phyloP scores from a whole-genome alignment of 2,329 filamentous ascomycete species.

The Colletotrichum sojae region DNA sequence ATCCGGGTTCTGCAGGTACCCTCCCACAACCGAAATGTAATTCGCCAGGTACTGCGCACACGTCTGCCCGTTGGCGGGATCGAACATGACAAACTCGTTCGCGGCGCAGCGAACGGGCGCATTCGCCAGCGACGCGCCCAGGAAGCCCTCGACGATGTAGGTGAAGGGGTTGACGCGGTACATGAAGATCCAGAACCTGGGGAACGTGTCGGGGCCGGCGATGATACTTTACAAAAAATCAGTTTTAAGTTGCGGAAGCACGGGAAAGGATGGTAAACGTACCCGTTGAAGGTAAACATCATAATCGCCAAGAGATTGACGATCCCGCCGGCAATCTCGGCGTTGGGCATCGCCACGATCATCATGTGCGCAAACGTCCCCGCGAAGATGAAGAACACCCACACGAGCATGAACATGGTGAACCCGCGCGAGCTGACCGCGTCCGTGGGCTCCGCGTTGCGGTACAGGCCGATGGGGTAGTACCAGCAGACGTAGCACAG shows the following conservation, averaged over 20 bases:
- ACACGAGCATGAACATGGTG: constrained; percentile 74
- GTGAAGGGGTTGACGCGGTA: constrained; percentile 47
- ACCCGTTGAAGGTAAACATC: constrained; percentile 71
- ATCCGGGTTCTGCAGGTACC: constrained; percentile 30
- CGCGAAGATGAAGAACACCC: constrained; percentile 75
- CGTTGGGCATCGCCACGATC: constrained; percentile 73
- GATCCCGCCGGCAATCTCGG: constrained; percentile 75
- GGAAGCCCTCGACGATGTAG: constrained; percentile 48
- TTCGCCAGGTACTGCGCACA: constrained; percentile 38
- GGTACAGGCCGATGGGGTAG: constrained; percentile 76
- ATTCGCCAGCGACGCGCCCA: constrained; percentile 46
- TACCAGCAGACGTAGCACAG: constrained; percentile 77
- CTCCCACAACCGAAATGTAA: constrained; percentile 32
- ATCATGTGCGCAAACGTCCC: constrained; percentile 77
- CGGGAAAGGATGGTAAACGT: background rate
- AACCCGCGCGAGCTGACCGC: constrained; percentile 64
- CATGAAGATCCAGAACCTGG: constrained; percentile 44
- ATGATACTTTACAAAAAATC: constrained; percentile 33
- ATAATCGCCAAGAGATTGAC: constrained; percentile 76
- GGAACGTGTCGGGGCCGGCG: constrained; percentile 27
- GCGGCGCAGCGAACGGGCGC: constrained; percentile 33
- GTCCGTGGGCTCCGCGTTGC: constrained; percentile 67
- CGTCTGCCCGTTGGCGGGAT: constrained; percentile 26
- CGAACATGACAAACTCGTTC: constrained; percentile 38
- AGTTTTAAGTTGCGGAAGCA: background rate